phyloP scores from a whole-genome alignment of 345 rosid genomes.

The Adansonia digitata region DNA sequence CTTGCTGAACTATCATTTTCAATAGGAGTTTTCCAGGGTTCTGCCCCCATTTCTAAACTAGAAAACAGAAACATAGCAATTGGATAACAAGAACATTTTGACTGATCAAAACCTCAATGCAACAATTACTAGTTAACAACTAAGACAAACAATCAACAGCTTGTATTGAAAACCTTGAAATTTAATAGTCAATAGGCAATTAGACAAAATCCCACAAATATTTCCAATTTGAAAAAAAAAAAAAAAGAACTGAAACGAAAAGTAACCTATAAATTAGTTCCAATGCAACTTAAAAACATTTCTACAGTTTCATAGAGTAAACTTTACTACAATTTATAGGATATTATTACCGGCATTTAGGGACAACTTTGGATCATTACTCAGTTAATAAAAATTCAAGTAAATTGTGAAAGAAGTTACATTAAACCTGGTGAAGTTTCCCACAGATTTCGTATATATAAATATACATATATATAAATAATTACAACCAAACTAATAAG shows the following conservation, averaged over 20 bases:
- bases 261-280: neutral
- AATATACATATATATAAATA: too few relatives aligned
- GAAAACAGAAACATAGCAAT: neutral
- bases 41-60: conserved; percentile 21
- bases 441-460: neutral
- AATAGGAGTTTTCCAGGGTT: neutral
- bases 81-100: neutral
- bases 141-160: neutral
- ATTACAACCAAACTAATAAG: neutral
- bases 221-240: neutral
- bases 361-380: neutral
- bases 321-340: neutral
- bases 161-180: neutral
- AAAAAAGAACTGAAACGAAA: neutral
- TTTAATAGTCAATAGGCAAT: neutral
- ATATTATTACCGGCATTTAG: neutral
- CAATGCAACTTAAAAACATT: neutral
- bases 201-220: neutral
- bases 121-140: neutral
- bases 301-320: neutral
- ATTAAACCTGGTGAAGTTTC: neutral
- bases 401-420: neutral
- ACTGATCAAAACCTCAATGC: neutral
- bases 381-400: neutral
- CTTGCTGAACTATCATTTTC: conserved; percentile 1